Conservation (phyloP, 441 rosid species). For the Populus hybrid region DNA sequence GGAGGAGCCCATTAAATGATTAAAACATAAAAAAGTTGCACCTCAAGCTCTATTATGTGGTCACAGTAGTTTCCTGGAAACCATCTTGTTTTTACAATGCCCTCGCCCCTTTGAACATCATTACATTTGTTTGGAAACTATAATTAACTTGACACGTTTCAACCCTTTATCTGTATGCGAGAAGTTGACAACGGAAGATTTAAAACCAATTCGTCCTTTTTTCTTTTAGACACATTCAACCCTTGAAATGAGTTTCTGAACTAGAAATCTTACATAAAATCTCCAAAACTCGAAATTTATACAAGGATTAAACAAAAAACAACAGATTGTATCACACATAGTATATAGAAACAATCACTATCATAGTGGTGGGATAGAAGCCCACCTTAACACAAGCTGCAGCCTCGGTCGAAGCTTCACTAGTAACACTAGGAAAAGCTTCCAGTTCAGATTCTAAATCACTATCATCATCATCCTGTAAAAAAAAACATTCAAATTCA, state of each 20-base stretch:
- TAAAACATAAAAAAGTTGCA: neutral
- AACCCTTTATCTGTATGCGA: neutral
- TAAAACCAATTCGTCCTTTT: too few relatives aligned
- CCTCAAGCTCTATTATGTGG: neutral
- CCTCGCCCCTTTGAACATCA: neutral
- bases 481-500: neutral
- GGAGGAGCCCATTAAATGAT: neutral
- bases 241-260: neutral
- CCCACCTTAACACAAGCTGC: conserved; percentile 86
- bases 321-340: neutral
- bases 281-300: neutral
- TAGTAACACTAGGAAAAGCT: conserved; percentile 58
- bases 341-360: neutral
- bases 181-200: too few relatives aligned
- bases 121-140: neutral
- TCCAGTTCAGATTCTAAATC: conserved; percentile 89
- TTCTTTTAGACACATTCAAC: too few relatives aligned
- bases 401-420: conserved; percentile 72
- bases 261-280: neutral
- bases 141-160: neutral
- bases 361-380: neutral
- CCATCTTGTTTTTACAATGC: neutral
- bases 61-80: neutral
- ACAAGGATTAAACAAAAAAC: neutral
- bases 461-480: conserved; percentile 81